phyloP scores from a whole-genome alignment of 2,329 filamentous ascomycete species.

The Moelleriella libera region DNA sequence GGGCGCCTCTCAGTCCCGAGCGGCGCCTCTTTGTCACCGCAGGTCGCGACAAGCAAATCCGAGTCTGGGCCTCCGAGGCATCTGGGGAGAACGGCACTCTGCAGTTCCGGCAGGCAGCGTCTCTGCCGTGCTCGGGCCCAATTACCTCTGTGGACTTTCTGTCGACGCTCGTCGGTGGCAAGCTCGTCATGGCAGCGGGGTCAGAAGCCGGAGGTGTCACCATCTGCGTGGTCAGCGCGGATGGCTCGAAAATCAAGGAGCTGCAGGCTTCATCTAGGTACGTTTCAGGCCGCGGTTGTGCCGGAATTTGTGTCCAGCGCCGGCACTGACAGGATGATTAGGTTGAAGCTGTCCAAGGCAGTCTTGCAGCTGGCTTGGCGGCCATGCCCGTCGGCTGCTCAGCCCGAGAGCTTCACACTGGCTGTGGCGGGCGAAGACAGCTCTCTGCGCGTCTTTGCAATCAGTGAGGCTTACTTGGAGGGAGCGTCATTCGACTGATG shows the following conservation, averaged over 20 bases:
- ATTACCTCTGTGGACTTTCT: constrained; percentile 62
- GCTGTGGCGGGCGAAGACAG: constrained; percentile 47
- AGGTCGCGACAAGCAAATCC: constrained; percentile 75
- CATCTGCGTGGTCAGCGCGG: constrained; percentile 24
- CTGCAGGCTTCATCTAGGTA: too few species aligned
- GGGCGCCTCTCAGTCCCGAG: constrained; percentile 46
- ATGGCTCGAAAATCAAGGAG: constrained; percentile 22
- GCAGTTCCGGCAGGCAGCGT: constrained; percentile 36
- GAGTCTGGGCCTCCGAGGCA: constrained; percentile 43
- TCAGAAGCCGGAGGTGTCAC: constrained; percentile 38
- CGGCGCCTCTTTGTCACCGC: constrained; percentile 61
- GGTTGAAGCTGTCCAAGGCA: constrained; percentile 40
- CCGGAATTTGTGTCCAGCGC: too few species aligned
- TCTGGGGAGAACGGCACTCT: constrained; percentile 13
- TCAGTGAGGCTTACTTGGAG: constrained; percentile 15
- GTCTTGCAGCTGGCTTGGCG: constrained; percentile 59
- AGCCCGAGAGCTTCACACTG: constrained; percentile 21
- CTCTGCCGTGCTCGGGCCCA: constrained; percentile 40
- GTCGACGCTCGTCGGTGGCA: constrained; percentile 14
- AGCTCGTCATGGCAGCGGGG: constrained; percentile 37
- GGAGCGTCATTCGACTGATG: neutral
- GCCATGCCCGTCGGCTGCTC: constrained; percentile 23
- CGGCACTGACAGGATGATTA: constrained; percentile 10
- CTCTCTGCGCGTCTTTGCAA: constrained; percentile 42
- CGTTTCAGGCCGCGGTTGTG: too few species aligned